Percentiles rank a stretch among this genome's conserved stretches.
Conservation (phyloP, 2,329 filamentous ascomycete species). For the Beauveria brongniartii region DNA sequence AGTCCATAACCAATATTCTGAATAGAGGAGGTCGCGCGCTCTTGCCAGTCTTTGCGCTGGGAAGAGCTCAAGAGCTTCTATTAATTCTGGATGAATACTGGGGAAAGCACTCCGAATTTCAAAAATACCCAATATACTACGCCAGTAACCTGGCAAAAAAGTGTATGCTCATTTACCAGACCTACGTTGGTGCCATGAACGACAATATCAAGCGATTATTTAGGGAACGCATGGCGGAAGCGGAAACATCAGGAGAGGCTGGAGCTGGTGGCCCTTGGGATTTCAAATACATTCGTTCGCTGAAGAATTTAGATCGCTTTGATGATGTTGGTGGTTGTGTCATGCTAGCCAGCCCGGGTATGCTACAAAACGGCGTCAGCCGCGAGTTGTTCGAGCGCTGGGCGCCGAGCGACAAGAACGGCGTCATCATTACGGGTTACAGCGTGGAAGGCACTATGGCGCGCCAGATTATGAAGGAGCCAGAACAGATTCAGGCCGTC, state of each 20-base stretch:
- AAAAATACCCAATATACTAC: conserved; percentile 93
- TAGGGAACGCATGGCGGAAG: conserved; percentile 82
- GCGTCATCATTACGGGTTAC: conserved; percentile 97
- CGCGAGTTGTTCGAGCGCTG: conserved; percentile 88
- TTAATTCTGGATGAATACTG: conserved; percentile 97
- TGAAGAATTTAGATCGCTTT: conserved; percentile 90
- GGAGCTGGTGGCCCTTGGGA: conserved; percentile 89
- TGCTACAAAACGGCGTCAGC: conserved; percentile 95
- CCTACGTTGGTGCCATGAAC: conserved; percentile 97
- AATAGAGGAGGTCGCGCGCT: conserved; percentile 88
- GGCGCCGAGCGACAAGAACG: conserved; percentile 94
- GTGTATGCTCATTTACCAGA: conserved; percentile 98
- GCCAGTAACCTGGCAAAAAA: conserved; percentile 90
- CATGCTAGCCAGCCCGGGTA: conserved; percentile 95
- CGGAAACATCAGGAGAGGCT: conserved; percentile 69
- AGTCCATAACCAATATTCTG: conserved; percentile 82
- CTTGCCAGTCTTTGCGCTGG: conserved; percentile 92
- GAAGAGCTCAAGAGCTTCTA: conserved; percentile 85
- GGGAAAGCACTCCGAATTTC: conserved; percentile 79
- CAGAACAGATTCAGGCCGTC: conserved; percentile 87
- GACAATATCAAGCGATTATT: conserved; percentile 98
- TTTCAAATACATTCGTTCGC: conserved; percentile 84
- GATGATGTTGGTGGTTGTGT: conserved; percentile 94
- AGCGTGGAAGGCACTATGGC: conserved; percentile 98
- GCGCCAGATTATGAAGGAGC: conserved; percentile 89